Evolutionary conservation across 257 asterid species (phyloP), one percentile per base, ranked within the genome.

Genomic region (Linderniella brevidens): DNA sequence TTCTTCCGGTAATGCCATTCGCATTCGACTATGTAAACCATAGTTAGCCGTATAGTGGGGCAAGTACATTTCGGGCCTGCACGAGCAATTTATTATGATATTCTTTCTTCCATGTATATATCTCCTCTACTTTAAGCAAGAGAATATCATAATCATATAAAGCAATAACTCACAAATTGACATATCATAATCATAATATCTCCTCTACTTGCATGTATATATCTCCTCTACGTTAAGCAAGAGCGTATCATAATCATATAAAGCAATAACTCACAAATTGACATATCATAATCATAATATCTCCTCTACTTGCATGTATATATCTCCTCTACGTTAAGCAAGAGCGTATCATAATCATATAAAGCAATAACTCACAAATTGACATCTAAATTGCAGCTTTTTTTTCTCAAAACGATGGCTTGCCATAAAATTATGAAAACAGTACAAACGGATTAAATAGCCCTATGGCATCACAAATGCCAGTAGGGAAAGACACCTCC

Each of bases 41-140:
- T 73, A 67, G 46, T 66, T 75, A 0, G 65, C 42, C 50, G 80
- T 46, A 61, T 70, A 71, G 50, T 50, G 70, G 13, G 76, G 12
- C 11, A 54, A 43, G 53, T 69, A 75, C 40, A 61, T 60, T 51
- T 68, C 82, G 12, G 76, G 43, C 76, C 94, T 86, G 77, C 68
- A 59, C 69, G 49, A 65, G 56, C 61, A 19, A 52, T 43, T 13
- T 32, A 40, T 29, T 16, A 56, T 43, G 46, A 53, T 37, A 16
- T 10, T 10, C 43, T 39, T 39, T 39, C 8, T 8, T 37, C 40
- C 11, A 37, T 37, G 40, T 11, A 6, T 6, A 37, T 8, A 37
- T 37, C 8, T 37, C 40, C 11, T 37, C 40, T 37, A 6, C 11
- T 8, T 37, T 37, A 37, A 8, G 8, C 8, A 6, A 37, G 40